Evolutionary conservation across 139 green algal species (phyloP), one percentile per base, ranked within the genome.

Genomic region (Chlorella sp.): DNA sequence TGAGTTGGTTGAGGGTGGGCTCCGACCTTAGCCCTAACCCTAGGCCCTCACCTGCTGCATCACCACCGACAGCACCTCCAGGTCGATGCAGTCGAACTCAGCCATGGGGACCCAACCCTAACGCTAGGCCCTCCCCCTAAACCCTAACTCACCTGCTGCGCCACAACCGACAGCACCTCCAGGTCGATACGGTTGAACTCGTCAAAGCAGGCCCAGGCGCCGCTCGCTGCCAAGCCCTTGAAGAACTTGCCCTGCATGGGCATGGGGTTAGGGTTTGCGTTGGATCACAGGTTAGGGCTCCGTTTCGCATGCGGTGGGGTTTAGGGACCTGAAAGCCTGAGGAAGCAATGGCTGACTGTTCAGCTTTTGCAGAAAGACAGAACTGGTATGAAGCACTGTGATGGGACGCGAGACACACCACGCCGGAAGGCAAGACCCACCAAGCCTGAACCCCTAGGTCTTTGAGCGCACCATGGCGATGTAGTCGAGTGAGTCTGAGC

Each of bases 141-240:
- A 10, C 42, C 42, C 42, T 55, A 20, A 49, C 51, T 2, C 65
- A 93, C 83, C 82, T 92, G 87, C 75, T 92, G 85, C 2, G 79
- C 79, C 61, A 82, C 76, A 55, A 77, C 71, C 0, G 59, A 72
- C 29, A 82, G 76, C 71, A 82, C 85, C 82, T 92, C 87, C 62
- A 90, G 85, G 79, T 92, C 83, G 71, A 92, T 91, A 34, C 88
- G 85, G 80, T 93, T 93, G 88, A 93, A 93, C 87, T 93, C 88
- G 62, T 93, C 88, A 74, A 93, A 92, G 81, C 88, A 93, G 0
- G 88, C 87, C 88, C 88, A 93, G 1, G 87, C 86, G 51, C 88
- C 88, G 23, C 71, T 83, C 22, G 79, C 83, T 22, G 88, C 87
- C 24, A 94, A 79, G 17, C 88, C 88, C 82, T 93, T 91, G 75